Evolutionary conservation across 768 basidiomycete species (phyloP), one percentile per base, ranked within the genome.

Genomic region (Russula griseocarnosa): DNA sequence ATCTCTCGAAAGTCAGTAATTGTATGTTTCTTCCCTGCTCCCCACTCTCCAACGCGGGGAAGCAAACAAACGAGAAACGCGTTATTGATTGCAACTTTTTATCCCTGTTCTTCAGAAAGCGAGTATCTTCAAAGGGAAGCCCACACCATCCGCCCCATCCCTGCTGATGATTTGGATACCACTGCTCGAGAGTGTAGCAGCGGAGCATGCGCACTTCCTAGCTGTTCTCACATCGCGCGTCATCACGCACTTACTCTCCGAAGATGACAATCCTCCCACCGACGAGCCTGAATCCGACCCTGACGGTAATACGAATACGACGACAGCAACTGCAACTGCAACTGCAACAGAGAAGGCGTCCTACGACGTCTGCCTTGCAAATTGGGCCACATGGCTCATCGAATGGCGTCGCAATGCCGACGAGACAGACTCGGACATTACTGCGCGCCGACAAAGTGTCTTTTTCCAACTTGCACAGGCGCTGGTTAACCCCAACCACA

Each of bases 1-100:
- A 68, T 89, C 2, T 88, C 92, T 1, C 90, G 86, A 76, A 94
- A 86, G 96, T 95, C 67, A 66, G 82, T 69, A 47, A 24, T 51
- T 22, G 5, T n/a, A 22, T 5, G 28, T 28, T 28, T 5, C 5
- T 28, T 28, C n/a, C n/a, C n/a, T n/a, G n/a, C n/a, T n/a, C n/a
- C n/a, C 10, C 32, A 34, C n/a, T n/a, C 32, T 34, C 32, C 32
- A 34, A 34, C 32, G 10, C 32, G 9, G 32, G 8, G 2, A 34
- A 10, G 5, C 30, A 14, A 32, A 22, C 7, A 4, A 10, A 50
- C 9, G 30, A 50, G 6, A 58, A 18, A n/a, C n/a, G 13, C 2
- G 9, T n/a, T 5, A 50, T 50, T n/a, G 55, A 24, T 18, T 57
- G 32, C 32, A 47, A 16, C 13, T 24, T 26, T 24, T 4, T 44